phyloP scores from a whole-genome alignment of 257 asterid species.

The Osmanthus fragrans region DNA sequence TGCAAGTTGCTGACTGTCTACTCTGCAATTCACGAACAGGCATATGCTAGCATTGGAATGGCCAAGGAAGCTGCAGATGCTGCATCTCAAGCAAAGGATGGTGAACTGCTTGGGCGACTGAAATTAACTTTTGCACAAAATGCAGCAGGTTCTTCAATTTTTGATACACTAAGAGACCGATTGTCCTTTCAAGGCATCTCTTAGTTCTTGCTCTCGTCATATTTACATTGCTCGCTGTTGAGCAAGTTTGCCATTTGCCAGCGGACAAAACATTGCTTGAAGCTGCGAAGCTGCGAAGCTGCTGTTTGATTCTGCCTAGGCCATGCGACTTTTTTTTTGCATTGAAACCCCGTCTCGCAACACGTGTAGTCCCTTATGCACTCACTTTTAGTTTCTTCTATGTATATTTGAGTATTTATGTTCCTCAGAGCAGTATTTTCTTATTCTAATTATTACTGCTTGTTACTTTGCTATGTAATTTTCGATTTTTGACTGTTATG shows the following conservation, averaged over 20 bases:
- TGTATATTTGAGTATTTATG: not conserved
- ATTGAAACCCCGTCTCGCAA: not conserved
- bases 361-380: not conserved
- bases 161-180: slow-evolving; percentile 84
- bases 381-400: not conserved
- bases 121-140: slow-evolving; percentile 66
- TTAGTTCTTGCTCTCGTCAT: slow-evolving; percentile 28
- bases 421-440: not conserved
- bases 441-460: not conserved
- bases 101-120: slow-evolving; percentile 80
- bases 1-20: slow-evolving; percentile 3
- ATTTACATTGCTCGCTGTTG: not conserved
- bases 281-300: not conserved
- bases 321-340: not conserved
- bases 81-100: slow-evolving; percentile 88
- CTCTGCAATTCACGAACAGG: slow-evolving; percentile 44
- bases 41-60: slow-evolving; percentile 92
- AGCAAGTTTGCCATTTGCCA: too few relatives aligned
- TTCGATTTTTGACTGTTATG: not conserved
- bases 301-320: not conserved
- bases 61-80: slow-evolving; percentile 98
- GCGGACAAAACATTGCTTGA: too few relatives aligned
- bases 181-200: slow-evolving; percentile 77
- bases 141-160: slow-evolving; percentile 70
- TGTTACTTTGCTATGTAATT: not conserved